A percentile compares a stretch with the other conserved stretches of the same genome.
These are phyloP conservation scores for Tetracladium marchalianum DNA, from an alignment of 495 filamentous ascomycete species.

Conservation along the genomic window DNA sequence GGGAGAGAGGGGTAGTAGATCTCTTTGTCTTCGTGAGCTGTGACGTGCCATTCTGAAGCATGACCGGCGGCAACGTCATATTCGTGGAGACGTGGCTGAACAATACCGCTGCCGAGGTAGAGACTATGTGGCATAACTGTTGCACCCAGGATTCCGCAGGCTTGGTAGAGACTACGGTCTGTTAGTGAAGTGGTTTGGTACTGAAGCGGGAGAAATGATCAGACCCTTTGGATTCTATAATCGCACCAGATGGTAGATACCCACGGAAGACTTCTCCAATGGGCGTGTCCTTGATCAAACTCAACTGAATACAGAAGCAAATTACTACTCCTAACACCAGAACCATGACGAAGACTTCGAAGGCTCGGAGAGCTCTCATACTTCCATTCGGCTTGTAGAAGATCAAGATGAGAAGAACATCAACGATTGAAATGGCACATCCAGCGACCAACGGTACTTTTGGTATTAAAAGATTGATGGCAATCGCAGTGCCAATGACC, in stretches of 20 bases:
- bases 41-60: slow-evolving; percentile 14
- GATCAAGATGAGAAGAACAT: slow-evolving; percentile 76
- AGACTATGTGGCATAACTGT: slow-evolving; percentile 93
- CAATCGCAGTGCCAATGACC: slow-evolving; percentile 85
- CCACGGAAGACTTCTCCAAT: slow-evolving; percentile 72
- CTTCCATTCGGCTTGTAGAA: slow-evolving; percentile 73
- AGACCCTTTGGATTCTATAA: slow-evolving; percentile 60
- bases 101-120: slow-evolving; percentile 82
- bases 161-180: slow-evolving; percentile 62
- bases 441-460: slow-evolving; percentile 77
- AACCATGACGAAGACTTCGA: slow-evolving; percentile 72
- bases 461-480: slow-evolving; percentile 69
- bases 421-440: slow-evolving; percentile 74
- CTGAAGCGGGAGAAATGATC: slow-evolving; percentile 5
- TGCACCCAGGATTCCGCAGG: slow-evolving; percentile 85
- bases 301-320: slow-evolving; percentile 88
- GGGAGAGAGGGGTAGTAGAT: slow-evolving; percentile 68
- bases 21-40: slow-evolving; percentile 30
- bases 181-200: slow-evolving; percentile 1
- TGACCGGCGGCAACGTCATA: slow-evolving; percentile 60
- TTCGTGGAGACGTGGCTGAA: slow-evolving; percentile 70
- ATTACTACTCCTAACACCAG: slow-evolving; percentile 77
- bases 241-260: slow-evolving; percentile 67
- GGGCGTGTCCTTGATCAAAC: slow-evolving; percentile 57
- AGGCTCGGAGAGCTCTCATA: slow-evolving; percentile 62